These are phyloP conservation scores for Tetrapisispora namnaoensis DNA, from an alignment of 805 yeast genomes.

Conservation along the genomic window DNA sequence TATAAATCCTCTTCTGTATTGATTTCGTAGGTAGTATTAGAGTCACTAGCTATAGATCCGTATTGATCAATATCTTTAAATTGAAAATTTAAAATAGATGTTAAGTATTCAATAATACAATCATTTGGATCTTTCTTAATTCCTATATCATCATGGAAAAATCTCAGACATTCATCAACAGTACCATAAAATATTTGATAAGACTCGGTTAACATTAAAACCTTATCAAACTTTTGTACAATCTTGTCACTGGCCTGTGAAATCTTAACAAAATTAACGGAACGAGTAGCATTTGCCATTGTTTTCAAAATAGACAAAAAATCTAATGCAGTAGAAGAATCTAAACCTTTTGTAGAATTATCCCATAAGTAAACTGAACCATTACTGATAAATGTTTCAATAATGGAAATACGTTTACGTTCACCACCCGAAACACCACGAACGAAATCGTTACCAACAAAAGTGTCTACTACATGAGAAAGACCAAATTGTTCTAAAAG, in stretches of 20 bases:
- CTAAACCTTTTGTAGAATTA: slow-evolving; percentile 43
- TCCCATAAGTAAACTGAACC: slow-evolving; percentile 45
- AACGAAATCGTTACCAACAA: slow-evolving; percentile 53
- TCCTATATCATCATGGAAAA: slow-evolving; percentile 41
- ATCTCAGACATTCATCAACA: slow-evolving; percentile 35
- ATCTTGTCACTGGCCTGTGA: slow-evolving; percentile 42
- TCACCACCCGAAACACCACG: slow-evolving; percentile 66
- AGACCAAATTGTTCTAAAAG: slow-evolving; percentile 31
- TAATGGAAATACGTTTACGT: slow-evolving; percentile 55
- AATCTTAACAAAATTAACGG: slow-evolving; percentile 38
- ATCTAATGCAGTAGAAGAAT: slow-evolving; percentile 42
- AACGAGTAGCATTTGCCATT: slow-evolving; percentile 32
- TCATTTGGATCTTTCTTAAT: slow-evolving; percentile 45
- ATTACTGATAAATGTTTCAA: slow-evolving; percentile 42
- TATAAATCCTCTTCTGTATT: slow-evolving; percentile 30
- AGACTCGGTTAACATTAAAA: slow-evolving; percentile 37
- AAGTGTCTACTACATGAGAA: slow-evolving; percentile 45
- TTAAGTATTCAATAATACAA: slow-evolving; percentile 54
- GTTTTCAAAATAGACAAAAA: slow-evolving; percentile 36
- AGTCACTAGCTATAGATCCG: slow-evolving; percentile 28
- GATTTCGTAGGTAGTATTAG: slow-evolving; percentile 35
- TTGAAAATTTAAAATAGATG: slow-evolving; percentile 42
- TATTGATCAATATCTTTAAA: slow-evolving; percentile 1
- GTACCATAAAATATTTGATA: slow-evolving; percentile 40
- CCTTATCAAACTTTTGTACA: slow-evolving; percentile 41